Evolutionary conservation across 106 monocot genomes (phyloP).

Genomic region (Dendrobium chrysotoxum): DNA sequence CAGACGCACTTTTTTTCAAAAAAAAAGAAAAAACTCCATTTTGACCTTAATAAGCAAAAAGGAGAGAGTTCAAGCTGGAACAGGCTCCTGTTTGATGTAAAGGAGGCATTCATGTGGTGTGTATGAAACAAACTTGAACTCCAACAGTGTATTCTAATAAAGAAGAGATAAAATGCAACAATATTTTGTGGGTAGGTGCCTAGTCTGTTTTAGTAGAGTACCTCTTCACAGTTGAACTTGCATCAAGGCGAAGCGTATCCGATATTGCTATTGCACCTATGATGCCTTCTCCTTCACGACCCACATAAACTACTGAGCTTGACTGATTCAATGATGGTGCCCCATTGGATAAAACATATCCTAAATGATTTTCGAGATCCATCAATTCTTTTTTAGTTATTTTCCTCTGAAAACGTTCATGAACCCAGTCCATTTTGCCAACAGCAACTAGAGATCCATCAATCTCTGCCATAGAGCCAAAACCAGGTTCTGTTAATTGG

Average conservation of each 20-base stretch:
- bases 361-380: slow-evolving; percentile 42
- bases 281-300: too few species aligned
- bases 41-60: neutral
- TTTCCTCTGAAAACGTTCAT: slow-evolving; percentile 62
- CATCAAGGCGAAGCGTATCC: slow-evolving; percentile 77
- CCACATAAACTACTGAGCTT: too few species aligned
- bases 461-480: slow-evolving; percentile 82
- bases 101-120: neutral
- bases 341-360: slow-evolving; percentile 12
- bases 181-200: neutral
- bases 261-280: too few species aligned
- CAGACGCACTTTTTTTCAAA: too few species aligned
- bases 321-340: slow-evolving; percentile 41
- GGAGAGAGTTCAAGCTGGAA: neutral
- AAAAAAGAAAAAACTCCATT: neutral
- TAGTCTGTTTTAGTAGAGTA: slow-evolving; percentile 10
- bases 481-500: slow-evolving; percentile 92
- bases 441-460: slow-evolving; percentile 93
- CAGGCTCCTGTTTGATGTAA: neutral
- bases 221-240: slow-evolving; percentile 73
- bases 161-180: neutral
- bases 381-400: slow-evolving; percentile 22
- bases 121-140: neutral
- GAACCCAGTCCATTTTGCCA: slow-evolving; percentile 80
- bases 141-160: neutral